These are phyloP conservation scores for Boeremia lycopersici DNA, from an alignment of 2,329 filamentous ascomycete species.

Conservation along the genomic window DNA sequence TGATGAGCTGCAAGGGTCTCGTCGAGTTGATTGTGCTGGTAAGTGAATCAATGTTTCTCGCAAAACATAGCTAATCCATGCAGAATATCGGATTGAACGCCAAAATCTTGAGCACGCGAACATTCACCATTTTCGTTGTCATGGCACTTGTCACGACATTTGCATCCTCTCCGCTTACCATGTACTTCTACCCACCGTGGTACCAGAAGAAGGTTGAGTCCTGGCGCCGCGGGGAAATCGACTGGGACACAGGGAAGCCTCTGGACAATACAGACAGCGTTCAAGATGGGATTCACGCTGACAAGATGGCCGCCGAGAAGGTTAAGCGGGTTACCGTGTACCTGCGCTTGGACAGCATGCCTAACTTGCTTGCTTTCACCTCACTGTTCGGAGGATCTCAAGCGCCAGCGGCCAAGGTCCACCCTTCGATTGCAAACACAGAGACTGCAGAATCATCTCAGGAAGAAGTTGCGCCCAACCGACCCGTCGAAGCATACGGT, in stretches of 20 bases:
- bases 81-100: slow-evolving; percentile 83
- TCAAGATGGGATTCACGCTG: slow-evolving; percentile 50
- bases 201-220: slow-evolving; percentile 75
- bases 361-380: slow-evolving; percentile 81
- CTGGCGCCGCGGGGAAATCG: slow-evolving; percentile 85
- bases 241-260: slow-evolving; percentile 74
- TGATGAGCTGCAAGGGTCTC: slow-evolving; percentile 97
- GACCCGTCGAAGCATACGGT: slow-evolving; percentile 76
- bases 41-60: slow-evolving; percentile 41
- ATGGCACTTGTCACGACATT: slow-evolving; percentile 92
- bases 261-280: slow-evolving; percentile 46
- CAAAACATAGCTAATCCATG: slow-evolving; percentile 18
- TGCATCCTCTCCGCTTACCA: slow-evolving; percentile 76
- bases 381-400: slow-evolving; percentile 70
- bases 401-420: slow-evolving; percentile 46
- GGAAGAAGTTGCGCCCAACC: slow-evolving; percentile 36
- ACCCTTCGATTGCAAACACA: slow-evolving; percentile 45
- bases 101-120: slow-evolving; percentile 76
- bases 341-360: slow-evolving; percentile 82
- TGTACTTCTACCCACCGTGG: slow-evolving; percentile 75
- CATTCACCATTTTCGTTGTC: slow-evolving; percentile 93
- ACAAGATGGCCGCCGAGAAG: slow-evolving; percentile 57
- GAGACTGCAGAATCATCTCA: slow-evolving; percentile 26
- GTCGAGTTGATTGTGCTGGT: slow-evolving; percentile 95
- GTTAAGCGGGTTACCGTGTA: slow-evolving; percentile 77